Conservation (phyloP, 2,329 filamentous ascomycete genomes). For the Beauveria sp. region DNA sequence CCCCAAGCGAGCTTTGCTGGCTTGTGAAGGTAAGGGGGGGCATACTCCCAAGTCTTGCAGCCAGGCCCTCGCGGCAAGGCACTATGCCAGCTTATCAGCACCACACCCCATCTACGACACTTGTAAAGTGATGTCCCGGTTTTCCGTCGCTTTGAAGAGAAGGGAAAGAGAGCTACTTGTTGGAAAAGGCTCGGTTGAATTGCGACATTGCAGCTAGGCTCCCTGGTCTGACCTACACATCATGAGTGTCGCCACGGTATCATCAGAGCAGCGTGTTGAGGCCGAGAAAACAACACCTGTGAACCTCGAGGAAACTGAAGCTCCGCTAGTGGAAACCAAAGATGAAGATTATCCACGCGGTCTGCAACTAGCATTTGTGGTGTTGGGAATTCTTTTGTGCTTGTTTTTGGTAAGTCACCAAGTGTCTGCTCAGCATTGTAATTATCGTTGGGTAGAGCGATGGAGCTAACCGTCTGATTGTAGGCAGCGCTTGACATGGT, state of each 20-base stretch:
- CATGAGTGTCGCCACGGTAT: neutral
- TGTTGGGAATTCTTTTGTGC: neutral
- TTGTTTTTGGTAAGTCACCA: neutral
- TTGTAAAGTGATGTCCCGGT: neutral
- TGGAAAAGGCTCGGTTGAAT: neutral
- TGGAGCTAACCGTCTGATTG: neutral
- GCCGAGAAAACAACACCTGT: neutral
- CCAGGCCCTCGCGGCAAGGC: neutral
- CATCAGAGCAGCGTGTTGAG: neutral
- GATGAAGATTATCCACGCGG: neutral
- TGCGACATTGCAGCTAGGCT: neutral
- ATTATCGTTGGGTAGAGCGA: neutral
- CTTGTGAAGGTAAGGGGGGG: neutral
- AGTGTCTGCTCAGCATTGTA: neutral
- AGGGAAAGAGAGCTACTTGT: neutral
- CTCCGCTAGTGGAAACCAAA: neutral
- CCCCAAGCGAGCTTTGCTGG: neutral
- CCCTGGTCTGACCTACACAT: neutral
- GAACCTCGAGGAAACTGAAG: neutral
- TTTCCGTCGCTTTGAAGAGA: neutral
- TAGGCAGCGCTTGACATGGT: conserved; percentile 1
- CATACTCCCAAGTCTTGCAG: neutral
- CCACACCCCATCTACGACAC: neutral
- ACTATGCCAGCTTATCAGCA: neutral
- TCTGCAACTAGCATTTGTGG: neutral